Percentiles rank a stretch among this genome's conserved stretches.
Evolutionary conservation across 768 basidiomycete species (phyloP).

Genomic region (Auricularia sp.): DNA sequence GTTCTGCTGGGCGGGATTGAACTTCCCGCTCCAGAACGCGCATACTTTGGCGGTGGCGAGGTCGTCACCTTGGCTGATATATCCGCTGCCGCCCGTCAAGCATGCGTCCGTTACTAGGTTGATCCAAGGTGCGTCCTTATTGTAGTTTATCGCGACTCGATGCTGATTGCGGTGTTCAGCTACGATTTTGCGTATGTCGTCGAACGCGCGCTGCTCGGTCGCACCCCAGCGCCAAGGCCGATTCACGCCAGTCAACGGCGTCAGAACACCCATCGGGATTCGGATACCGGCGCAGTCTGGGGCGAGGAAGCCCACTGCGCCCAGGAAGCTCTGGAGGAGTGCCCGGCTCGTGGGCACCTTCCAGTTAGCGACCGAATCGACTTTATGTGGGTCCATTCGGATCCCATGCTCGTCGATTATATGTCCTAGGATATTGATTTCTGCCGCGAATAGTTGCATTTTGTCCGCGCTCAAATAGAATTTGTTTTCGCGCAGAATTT

Average conservation of each 20-base stretch:
- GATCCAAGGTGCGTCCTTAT: neutral
- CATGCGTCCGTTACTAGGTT: slow-evolving; percentile 7
- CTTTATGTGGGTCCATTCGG: slow-evolving; percentile 16
- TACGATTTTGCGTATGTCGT: slow-evolving; percentile 10
- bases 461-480: slow-evolving; percentile 29
- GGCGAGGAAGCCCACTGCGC: slow-evolving; percentile 14
- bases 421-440: slow-evolving; percentile 9
- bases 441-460: slow-evolving; percentile 16
- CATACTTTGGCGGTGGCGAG: slow-evolving; percentile 17
- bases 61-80: slow-evolving; percentile 17
- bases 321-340: slow-evolving; percentile 11
- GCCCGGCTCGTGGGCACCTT: slow-evolving; percentile 11
- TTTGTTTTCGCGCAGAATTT: slow-evolving; percentile 21
- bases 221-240: slow-evolving; percentile 9
- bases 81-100: slow-evolving; percentile 10
- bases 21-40: slow-evolving; percentile 28
- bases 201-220: slow-evolving; percentile 12
- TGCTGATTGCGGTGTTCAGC: neutral
- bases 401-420: slow-evolving; percentile 14
- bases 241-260: slow-evolving; percentile 9
- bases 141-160: neutral
- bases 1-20: slow-evolving; percentile 29
- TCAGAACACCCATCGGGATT: slow-evolving; percentile 8
- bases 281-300: slow-evolving; percentile 10
- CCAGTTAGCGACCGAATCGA: slow-evolving; percentile 14